Evolutionary conservation across 2,329 filamentous ascomycete genomes (phyloP), one percentile per base, ranked within the genome.

Genomic region (Lasiodiplodia hormozganensis): DNA sequence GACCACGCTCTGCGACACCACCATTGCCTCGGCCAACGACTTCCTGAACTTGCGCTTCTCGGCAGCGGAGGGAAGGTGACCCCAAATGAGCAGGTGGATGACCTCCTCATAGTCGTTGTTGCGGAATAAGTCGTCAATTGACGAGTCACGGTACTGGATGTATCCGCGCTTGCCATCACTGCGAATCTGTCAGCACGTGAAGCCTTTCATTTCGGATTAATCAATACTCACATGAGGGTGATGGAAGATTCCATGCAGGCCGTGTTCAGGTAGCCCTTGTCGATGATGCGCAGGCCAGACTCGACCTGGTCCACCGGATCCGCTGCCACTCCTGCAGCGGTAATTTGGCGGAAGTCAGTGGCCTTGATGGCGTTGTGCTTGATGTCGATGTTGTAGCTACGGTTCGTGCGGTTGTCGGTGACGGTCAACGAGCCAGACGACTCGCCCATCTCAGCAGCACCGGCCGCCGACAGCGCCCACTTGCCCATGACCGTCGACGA

Each of bases 41-140:
- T n/a, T 8, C 8, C 83, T 70, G 85, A 84, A 85, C 36, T 71
- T 73, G 68, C 71, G 71, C 71, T 76, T 79, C 73, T 85, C 82
- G 12, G 80, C 67, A 34, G 72, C 71, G 0, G 81, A 84, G 1
- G 85, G 85, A 53, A 86, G 79, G 67, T 85, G 81, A 21, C 85
- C 85, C 70, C 85, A 86, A 68, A 87, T 82, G 67, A 87, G 82
- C 36, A 87, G 78, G 71, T 82, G 85, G 0, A 83, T 82, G 1
- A 80, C 79, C 73, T 87, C 85, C 21, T 85, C 79, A 71, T 85
- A 87, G 70, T 82, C 82, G 71, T 82, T 83, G 74, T 82, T 75
- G 74, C 80, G 16, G 36, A 43, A 49, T 2, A 62, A 38, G 12
- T 62, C 25, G n/a, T 62, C 66, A 28, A 62, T 68, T 11, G 40